Evolutionary conservation across 495 filamentous ascomycete genomes (phyloP), one percentile per base, ranked within the genome.

Genomic region (Penicillium psychrofluorescens): DNA sequence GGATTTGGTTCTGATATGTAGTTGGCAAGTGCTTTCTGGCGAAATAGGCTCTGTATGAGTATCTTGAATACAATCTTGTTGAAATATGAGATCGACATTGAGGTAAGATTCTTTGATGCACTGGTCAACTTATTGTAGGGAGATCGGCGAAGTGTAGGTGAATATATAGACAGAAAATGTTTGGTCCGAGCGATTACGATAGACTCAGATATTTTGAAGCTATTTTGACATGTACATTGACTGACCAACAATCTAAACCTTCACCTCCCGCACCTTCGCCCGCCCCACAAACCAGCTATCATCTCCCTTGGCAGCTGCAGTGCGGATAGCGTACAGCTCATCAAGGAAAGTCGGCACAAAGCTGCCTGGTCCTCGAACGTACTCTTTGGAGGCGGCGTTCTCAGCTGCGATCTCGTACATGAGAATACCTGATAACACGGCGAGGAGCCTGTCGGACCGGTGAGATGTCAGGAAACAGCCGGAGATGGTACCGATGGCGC

Each of bases 311-410:
- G 59, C 56, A 2, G 76, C 74, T 13, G 67, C 71, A 31, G 62
- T 62, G 40, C 73, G 66, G 40, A 80, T 76, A 10, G 59, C 66
- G 54, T 75, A 75, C 38, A 81, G 60, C 55, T 81, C 84, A 50
- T 96, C 90, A 14, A 96, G 66, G 54, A 95, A 90, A 0, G 84
- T 85, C 2, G 88, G 84, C 8, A 95, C 76, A 67, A 97, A 97
- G 11, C 86, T 91, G 1, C 90, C 90, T 0, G 90, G 88, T 0
- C 90, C 90, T 36, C 75, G 67, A 13, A 84, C 88, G 43, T 86
- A 78, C 7, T 66, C 64, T 40, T 80, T 71, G 13, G 46, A 56
- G 6, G 63, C 66, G 0, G 91, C 90, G 12, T 77, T 62, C 63
- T 95, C 87, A 10, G 90, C 85, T 1, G 92, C 89, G 43, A 92